Evolutionary conservation across 2,329 filamentous ascomycete genomes (phyloP).

Genomic region (Microsporum ferrugineum): DNA sequence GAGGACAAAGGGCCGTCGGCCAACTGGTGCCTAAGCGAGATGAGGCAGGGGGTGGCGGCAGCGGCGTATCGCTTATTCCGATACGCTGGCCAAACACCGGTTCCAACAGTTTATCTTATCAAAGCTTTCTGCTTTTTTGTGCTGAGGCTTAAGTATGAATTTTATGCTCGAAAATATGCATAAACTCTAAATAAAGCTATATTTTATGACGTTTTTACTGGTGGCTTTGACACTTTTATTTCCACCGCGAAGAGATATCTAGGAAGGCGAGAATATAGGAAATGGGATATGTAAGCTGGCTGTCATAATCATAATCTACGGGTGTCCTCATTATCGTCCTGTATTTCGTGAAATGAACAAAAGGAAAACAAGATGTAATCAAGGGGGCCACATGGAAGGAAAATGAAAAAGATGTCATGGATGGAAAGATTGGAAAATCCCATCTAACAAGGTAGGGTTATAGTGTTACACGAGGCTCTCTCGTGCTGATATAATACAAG

Average conservation of each 20-base stretch:
- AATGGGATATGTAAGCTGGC: not conserved
- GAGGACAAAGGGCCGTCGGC: no score
- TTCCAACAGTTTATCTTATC: not conserved
- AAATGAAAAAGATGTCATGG: not conserved
- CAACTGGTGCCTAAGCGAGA: no score
- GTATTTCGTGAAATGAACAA: not conserved
- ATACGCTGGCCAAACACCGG: no score
- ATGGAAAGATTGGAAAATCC: not conserved
- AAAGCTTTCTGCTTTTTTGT: not conserved
- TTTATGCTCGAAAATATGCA: not conserved
- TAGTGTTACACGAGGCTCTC: conserved; percentile 6
- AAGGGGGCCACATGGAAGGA: not conserved
- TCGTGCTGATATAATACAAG: conserved; percentile 22
- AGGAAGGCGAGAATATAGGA: not conserved
- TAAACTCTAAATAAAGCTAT: not conserved
- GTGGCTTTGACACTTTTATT: not conserved
- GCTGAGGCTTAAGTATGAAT: not conserved
- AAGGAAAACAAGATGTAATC: not conserved
- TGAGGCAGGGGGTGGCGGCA: no score
- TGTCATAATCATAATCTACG: not conserved
- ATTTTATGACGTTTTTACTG: not conserved
- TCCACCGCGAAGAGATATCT: not conserved
- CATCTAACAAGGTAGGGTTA: not conserved
- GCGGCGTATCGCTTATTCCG: no score
- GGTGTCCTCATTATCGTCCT: not conserved